phyloP scores from a whole-genome alignment of 441 rosid genomes.

The Populus hybrid region DNA sequence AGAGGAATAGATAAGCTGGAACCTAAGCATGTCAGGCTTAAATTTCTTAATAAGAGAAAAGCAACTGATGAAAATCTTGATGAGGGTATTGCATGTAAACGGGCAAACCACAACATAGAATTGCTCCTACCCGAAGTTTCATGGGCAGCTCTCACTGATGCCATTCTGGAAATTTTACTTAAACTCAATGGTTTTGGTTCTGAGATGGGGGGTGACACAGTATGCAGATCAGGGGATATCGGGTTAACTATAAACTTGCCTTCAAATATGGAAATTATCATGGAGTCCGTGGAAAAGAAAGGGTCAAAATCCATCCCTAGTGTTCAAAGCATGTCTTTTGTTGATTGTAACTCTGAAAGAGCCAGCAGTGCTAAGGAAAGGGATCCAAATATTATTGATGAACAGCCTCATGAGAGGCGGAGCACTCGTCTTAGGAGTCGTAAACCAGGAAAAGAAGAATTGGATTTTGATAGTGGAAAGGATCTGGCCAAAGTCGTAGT shows the following conservation, averaged over 20 bases:
- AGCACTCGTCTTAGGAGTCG: slow-evolving; percentile 97
- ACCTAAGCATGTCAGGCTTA: slow-evolving; percentile 84
- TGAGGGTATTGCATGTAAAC: slow-evolving; percentile 49
- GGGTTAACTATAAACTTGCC: slow-evolving; percentile 52
- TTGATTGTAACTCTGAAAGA: slow-evolving; percentile 50
- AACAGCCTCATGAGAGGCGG: slow-evolving; percentile 94
- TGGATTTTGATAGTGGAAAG: slow-evolving; percentile 57
- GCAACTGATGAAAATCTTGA: slow-evolving; percentile 49
- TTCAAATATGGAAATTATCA: slow-evolving; percentile 37
- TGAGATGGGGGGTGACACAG: slow-evolving; percentile 30
- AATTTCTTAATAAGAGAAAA: slow-evolving; percentile 88
- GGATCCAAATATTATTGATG: slow-evolving; percentile 51
- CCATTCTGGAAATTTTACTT: slow-evolving; percentile 67
- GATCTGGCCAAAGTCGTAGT: slow-evolving; percentile 63
- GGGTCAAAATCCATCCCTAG: slow-evolving; percentile 30
- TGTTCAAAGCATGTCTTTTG: slow-evolving; percentile 39
- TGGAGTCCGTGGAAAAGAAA: slow-evolving; percentile 43
- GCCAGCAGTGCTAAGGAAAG: slow-evolving; percentile 44
- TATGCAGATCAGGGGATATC: slow-evolving; percentile 69
- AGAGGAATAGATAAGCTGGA: slow-evolving; percentile 95
- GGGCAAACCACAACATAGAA: slow-evolving; percentile 52
- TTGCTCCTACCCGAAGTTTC: slow-evolving; percentile 64
- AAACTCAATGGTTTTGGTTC: slow-evolving; percentile 41
- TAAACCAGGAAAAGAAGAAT: slow-evolving; percentile 91
- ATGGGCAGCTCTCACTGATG: slow-evolving; percentile 65